Evolutionary conservation across 495 filamentous ascomycete species (phyloP), one percentile per base, ranked within the genome.

Genomic region (Evernia prunastri): DNA sequence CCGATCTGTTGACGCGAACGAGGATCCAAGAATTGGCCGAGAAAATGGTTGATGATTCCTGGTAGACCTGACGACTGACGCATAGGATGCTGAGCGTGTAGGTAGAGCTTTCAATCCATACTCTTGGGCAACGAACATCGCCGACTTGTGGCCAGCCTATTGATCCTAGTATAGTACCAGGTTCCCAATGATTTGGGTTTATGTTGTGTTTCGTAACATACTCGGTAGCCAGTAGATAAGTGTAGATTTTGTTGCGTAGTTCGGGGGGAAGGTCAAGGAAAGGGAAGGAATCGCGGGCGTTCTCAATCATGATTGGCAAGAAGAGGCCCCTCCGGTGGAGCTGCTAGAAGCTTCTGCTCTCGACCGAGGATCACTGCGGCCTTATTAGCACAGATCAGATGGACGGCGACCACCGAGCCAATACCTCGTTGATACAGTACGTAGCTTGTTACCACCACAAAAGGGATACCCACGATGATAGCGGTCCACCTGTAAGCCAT

Each of bases 381-480:
- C 25, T 5, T 43, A 33, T 59, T 58, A 59, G 53, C 61, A 57
- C 10, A 43, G 42, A 25, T 20, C 51, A 56, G 29, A 33, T 33
- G 2, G 11, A 25, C 11, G 7, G 13, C n/a, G 39, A 29, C 53
- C 35, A 27, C 18, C 11, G 18, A n/a, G 39, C 39, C 37, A 43
- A 31, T 61, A 65, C 62, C 5, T 51, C 66, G 29, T 47, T 56
- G 25, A n/a, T 68, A 68, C 18, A 68, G 59, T 23, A 62, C 36
- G 45, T 67, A 68, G 57, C 63, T 66, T 15, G 67, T 62, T 23
- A 67, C 64, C 10, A 68, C 23, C 17, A 66, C 31, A n/a, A 68
- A 12, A 3, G 67, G 67, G 11, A 67, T 56, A 5, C 63, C 67
- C 11, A 67, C 64, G 25, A 68, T 67, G 15, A 66, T 58, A 39